Evolutionary conservation across 2,329 filamentous ascomycete species (phyloP), one percentile per base, ranked within the genome.

Genomic region (Neofusicoccum ribis): DNA sequence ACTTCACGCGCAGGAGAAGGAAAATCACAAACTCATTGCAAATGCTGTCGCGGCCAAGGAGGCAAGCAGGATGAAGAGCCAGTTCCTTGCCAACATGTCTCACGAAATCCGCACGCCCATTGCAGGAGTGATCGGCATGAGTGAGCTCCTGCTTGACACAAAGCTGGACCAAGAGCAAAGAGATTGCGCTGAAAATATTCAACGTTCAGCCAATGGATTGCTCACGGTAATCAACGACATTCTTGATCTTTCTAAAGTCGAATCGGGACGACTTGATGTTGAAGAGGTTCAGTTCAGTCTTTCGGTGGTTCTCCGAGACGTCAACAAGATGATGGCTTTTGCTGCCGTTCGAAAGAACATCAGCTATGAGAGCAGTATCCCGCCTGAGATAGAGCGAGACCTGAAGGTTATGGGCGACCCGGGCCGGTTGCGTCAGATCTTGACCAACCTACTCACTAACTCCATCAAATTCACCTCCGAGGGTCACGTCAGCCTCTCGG

Each of bases 221-320:
- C 81, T 96, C 20, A 94, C 91, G 0, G 90, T 96, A 46, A 96
- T 96, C 77, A 96, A 96, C 72, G 92, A 96, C 71, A 96, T 96
- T 64, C 81, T 96, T 1, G 92, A 96, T 76, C 93, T 96, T 74
- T 95, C 91, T 3, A 96, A 96, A 75, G 89, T 92, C 1, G 91
- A 93, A 73, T 91, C 89, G 8, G 91, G 91, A 3, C 83, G 89
- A 7, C 78, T 93, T 20, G 90, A 93, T 68, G 89, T 93, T 46
- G 91, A 93, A 76, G 89, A 93, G 70, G 90, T 93, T 0, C 90
- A 92, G 67, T 94, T 93, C 70, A 91, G 89, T 34, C 80, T 93
- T 1, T 88, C 88, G 0, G 82, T 91, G 1, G 87, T 92, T 12
- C 86, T 93, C 6, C 84, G 88, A 52, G 92, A 96, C 73, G 91